These are phyloP conservation scores for Capsicum pubescens DNA, from an alignment of 257 asterid genomes.

Conservation along the genomic window DNA sequence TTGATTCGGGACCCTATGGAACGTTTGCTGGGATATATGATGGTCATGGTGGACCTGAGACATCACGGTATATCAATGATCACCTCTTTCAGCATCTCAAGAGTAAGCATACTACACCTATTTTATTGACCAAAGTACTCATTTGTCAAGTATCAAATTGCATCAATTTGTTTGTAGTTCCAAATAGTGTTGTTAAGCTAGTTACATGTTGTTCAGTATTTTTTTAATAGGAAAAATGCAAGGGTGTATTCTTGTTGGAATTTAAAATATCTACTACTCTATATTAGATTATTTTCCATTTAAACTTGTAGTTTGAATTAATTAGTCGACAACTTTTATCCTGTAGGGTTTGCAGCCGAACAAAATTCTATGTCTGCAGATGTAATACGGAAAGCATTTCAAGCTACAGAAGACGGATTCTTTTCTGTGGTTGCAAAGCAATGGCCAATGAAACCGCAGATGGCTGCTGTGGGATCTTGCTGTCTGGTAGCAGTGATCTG, in stretches of 20 bases:
- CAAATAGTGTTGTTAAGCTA: neutral
- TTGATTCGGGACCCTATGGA: slow-evolving; percentile 57
- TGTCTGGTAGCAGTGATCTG: slow-evolving; percentile 54
- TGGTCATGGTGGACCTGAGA: slow-evolving; percentile 66
- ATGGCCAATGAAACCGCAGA: slow-evolving; percentile 53
- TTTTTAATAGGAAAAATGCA: neutral
- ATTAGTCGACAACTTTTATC: neutral
- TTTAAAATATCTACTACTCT: neutral
- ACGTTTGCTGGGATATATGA: slow-evolving; percentile 57
- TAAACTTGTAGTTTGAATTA: neutral
- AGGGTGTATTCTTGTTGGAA: neutral
- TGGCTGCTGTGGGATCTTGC: slow-evolving; percentile 60
- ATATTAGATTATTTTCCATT: slow-evolving; percentile 17
- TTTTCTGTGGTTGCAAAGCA: slow-evolving; percentile 51
- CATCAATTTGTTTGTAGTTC: slow-evolving; percentile 1
- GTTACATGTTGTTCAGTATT: neutral
- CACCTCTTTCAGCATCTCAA: slow-evolving; percentile 54
- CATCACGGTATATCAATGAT: slow-evolving; percentile 52
- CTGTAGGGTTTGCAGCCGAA: slow-evolving; percentile 49
- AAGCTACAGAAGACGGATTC: slow-evolving; percentile 60
- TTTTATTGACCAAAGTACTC: neutral
- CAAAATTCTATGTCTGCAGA: slow-evolving; percentile 52
- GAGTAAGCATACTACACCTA: slow-evolving; percentile 39
- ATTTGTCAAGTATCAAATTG: neutral
- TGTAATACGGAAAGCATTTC: slow-evolving; percentile 55